A percentile compares a stretch with the other conserved stretches of the same genome.
phyloP scores from a whole-genome alignment of 352 stramenopile species.

The Phytopythium montanum region DNA sequence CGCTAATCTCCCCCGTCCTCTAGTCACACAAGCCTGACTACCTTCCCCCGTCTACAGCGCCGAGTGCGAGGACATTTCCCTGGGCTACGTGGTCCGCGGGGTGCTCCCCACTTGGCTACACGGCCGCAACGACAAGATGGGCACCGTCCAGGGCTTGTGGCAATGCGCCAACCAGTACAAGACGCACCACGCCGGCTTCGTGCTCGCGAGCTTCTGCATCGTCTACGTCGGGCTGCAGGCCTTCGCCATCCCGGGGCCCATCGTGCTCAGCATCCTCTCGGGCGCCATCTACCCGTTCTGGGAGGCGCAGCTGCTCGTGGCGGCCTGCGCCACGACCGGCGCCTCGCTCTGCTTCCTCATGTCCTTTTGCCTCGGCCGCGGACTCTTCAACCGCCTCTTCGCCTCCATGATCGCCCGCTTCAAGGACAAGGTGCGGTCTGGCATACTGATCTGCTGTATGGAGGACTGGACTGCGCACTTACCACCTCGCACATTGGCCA shows the following conservation, averaged over 20 bases:
- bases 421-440: slow-evolving; percentile 70
- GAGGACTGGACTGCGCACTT: too few species aligned
- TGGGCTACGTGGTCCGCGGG: slow-evolving; percentile 72
- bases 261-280: slow-evolving; percentile 84
- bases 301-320: slow-evolving; percentile 74
- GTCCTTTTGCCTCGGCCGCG: slow-evolving; percentile 80
- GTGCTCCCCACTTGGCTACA: slow-evolving; percentile 79
- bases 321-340: slow-evolving; percentile 79
- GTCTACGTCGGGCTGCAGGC: slow-evolving; percentile 87
- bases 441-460: too few species aligned
- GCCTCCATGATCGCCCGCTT: slow-evolving; percentile 73
- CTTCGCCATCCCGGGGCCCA: slow-evolving; percentile 85
- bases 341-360: slow-evolving; percentile 83
- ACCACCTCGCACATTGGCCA: background rate
- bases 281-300: slow-evolving; percentile 86
- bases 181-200: slow-evolving; percentile 62
- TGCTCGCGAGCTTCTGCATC: slow-evolving; percentile 77
- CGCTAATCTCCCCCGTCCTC: too few species aligned
- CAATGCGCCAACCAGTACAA: slow-evolving; percentile 77
- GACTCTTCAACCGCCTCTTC: slow-evolving; percentile 65
- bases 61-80: slow-evolving; percentile 67
- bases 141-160: slow-evolving; percentile 75
- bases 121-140: slow-evolving; percentile 83
- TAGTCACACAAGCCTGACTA: too few species aligned
- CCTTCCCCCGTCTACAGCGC: slow-evolving; percentile 28